These are phyloP conservation scores for Metschnikowia chrysomelidarum DNA, from an alignment of 805 yeast species.

Conservation along the genomic window DNA sequence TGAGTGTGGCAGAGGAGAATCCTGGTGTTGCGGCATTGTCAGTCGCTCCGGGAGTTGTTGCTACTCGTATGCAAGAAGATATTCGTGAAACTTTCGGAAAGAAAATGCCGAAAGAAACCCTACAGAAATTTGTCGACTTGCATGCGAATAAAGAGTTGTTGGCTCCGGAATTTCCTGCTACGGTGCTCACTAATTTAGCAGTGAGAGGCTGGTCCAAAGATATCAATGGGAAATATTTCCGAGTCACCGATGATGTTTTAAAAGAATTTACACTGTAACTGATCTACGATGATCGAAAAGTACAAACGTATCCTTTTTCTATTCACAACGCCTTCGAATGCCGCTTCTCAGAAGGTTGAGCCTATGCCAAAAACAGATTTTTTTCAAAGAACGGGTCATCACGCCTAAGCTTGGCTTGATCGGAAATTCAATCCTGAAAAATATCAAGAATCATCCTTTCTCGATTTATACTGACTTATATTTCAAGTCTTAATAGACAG, in stretches of 20 bases:
- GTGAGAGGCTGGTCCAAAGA: constrained; percentile 52
- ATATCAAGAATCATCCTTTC: too few relatives aligned
- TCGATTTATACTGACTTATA: too few relatives aligned
- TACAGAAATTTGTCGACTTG: constrained; percentile 62
- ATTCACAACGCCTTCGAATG: too few relatives aligned
- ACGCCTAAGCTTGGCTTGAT: too few relatives aligned
- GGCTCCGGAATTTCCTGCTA: constrained; percentile 71
- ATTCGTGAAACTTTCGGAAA: constrained; percentile 64
- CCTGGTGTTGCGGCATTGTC: constrained; percentile 56
- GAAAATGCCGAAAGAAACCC: constrained; percentile 59
- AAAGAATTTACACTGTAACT: too few relatives aligned
- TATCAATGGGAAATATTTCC: constrained; percentile 64
- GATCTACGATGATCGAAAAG: too few relatives aligned
- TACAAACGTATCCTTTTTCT: too few relatives aligned
- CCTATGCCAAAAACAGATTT: too few relatives aligned
- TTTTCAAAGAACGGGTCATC: too few relatives aligned
- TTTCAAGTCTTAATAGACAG: too few relatives aligned
- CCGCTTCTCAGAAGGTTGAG: too few relatives aligned
- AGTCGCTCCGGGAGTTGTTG: constrained; percentile 94
- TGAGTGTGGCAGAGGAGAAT: constrained; percentile 68
- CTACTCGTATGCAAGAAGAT: constrained; percentile 81
- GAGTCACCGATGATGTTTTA: constrained; percentile 50
- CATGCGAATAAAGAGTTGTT: constrained; percentile 57
- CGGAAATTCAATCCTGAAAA: too few relatives aligned
- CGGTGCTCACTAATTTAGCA: constrained; percentile 65